These are phyloP conservation scores for Skeletonema costatum DNA, from an alignment of 108 stramenopile species.

Conservation along the genomic window DNA sequence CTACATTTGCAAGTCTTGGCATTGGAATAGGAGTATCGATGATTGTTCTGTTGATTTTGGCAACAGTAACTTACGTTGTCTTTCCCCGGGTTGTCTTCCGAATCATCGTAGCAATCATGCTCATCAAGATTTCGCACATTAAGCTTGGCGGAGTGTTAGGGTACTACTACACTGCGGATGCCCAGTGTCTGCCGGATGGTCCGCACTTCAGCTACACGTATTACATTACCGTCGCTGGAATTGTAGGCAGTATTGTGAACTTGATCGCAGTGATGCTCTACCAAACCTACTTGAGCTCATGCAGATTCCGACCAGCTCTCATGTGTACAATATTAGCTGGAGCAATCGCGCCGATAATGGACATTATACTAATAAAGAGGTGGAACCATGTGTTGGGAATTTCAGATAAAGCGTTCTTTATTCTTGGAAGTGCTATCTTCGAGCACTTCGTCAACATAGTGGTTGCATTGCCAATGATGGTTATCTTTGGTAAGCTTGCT, in stretches of 20 bases:
- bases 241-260: conserved; percentile 37
- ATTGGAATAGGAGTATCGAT: conserved; percentile 29
- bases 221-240: conserved; percentile 48
- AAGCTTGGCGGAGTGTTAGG: conserved; percentile 29
- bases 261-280: conserved; percentile 45
- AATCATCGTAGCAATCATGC: conserved; percentile 31
- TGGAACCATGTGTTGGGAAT: conserved; percentile 44
- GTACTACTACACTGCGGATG: conserved; percentile 44
- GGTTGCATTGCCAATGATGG: conserved; percentile 35
- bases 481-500: conserved; percentile 42
- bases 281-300: conserved; percentile 26
- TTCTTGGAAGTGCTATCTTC: conserved; percentile 47
- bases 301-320: conserved; percentile 39
- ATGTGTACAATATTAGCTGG: conserved; percentile 44
- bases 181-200: conserved; percentile 41
- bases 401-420: conserved; percentile 42
- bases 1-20: conserved; percentile 30
- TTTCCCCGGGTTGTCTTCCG: conserved; percentile 28
- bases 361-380: conserved; percentile 40
- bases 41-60: conserved; percentile 18
- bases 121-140: conserved; percentile 21
- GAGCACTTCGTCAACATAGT: conserved; percentile 40
- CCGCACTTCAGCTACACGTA: conserved; percentile 50
- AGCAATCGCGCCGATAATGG: conserved; percentile 34
- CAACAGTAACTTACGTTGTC: conserved; percentile 18